phyloP scores from a whole-genome alignment of 1,139 yeast species.

The Zygoascus sp. region DNA sequence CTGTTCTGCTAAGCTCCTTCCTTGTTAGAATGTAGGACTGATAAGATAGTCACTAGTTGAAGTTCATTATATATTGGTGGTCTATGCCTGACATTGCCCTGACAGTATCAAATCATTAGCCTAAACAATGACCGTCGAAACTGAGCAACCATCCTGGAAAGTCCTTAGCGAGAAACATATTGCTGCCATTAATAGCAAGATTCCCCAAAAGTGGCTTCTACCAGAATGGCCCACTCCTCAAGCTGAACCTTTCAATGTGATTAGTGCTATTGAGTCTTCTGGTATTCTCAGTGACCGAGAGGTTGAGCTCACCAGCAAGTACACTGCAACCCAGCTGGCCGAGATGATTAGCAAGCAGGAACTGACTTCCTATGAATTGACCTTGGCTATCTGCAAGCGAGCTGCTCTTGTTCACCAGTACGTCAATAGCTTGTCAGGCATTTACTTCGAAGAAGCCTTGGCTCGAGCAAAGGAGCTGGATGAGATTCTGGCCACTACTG shows the following conservation, averaged over 20 bases:
- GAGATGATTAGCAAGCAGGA: constrained; percentile 40
- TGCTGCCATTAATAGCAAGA: constrained; percentile 17
- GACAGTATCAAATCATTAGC: neutral
- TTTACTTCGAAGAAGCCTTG: constrained; percentile 47
- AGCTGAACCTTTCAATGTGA: constrained; percentile 11
- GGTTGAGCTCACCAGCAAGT: constrained; percentile 26
- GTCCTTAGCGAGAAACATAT: neutral
- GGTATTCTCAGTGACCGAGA: constrained; percentile 19
- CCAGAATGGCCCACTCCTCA: constrained; percentile 13
- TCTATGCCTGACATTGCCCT: neutral
- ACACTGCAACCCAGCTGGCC: constrained; percentile 34
- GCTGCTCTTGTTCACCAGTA: constrained; percentile 11
- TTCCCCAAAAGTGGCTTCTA: constrained; percentile 25
- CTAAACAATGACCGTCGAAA: neutral
- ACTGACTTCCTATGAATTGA: constrained; percentile 36
- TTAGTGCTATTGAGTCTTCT: constrained; percentile 12
- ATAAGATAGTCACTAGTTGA: no score
- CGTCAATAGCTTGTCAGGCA: constrained; percentile 51
- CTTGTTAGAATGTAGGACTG: no score
- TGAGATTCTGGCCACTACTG: constrained; percentile 46
- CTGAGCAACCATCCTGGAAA: neutral
- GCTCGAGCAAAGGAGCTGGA: constrained; percentile 52
- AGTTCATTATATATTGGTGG: neutral
- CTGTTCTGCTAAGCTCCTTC: neutral
- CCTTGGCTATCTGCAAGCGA: constrained; percentile 50